Evolutionary conservation across 805 yeast species (phyloP).

Genomic region (Pichia eremophila): DNA sequence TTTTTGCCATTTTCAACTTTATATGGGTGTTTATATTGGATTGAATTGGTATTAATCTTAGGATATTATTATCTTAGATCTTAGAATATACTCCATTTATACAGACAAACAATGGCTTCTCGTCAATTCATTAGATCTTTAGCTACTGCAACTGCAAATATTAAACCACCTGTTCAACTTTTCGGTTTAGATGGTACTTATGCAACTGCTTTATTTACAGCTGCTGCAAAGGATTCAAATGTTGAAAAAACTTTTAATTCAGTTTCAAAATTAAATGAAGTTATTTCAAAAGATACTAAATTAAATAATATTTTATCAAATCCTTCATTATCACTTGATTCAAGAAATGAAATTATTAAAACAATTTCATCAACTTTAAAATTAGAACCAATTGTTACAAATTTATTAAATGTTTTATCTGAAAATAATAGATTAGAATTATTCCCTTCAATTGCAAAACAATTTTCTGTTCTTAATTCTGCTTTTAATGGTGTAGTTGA

Average conservation of each 20-base stretch:
- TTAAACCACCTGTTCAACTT: slow-evolving; percentile 85
- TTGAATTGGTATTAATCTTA: too few relatives aligned
- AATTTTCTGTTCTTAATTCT: slow-evolving; percentile 70
- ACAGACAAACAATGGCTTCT: slow-evolving; percentile 37
- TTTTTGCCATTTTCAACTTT: too few relatives aligned
- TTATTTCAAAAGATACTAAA: slow-evolving; percentile 55
- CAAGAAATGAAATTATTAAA: slow-evolving; percentile 63
- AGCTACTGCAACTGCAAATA: slow-evolving; percentile 49
- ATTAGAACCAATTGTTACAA: slow-evolving; percentile 63
- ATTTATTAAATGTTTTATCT: slow-evolving; percentile 77
- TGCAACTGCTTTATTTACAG: slow-evolving; percentile 89
- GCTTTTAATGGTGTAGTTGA: slow-evolving; percentile 89
- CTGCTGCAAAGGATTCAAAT: slow-evolving; percentile 75
- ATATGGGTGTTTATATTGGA: too few relatives aligned
- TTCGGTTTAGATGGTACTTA: slow-evolving; percentile 95
- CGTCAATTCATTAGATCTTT: slow-evolving; percentile 61
- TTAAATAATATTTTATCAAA: slow-evolving; percentile 53
- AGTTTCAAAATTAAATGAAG: slow-evolving; percentile 45
- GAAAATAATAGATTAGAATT: slow-evolving; percentile 88
- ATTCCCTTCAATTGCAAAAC: slow-evolving; percentile 53
- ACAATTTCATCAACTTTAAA: slow-evolving; percentile 39
- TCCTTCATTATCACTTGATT: slow-evolving; percentile 75
- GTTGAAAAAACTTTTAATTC: slow-evolving; percentile 60
- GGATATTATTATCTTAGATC: too few relatives aligned
- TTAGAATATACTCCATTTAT: too few relatives aligned